These are phyloP conservation scores for Termitomyces sp. DNA, from an alignment of 768 basidiomycete species.

Conservation along the genomic window DNA sequence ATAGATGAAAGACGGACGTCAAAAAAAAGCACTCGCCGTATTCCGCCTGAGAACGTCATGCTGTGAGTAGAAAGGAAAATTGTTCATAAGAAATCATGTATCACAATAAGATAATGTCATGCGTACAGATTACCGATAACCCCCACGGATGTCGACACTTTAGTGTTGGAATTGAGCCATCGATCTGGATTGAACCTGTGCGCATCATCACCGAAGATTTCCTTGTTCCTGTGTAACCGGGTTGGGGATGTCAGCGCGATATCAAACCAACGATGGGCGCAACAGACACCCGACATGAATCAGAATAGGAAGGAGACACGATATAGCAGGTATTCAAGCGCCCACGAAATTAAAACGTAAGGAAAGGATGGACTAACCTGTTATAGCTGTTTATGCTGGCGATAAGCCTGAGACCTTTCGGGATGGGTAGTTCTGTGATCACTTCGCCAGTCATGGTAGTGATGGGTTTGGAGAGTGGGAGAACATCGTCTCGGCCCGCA, in stretches of 20 bases:
- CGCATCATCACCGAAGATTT: conserved; percentile 43
- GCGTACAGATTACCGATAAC: conserved; percentile 44
- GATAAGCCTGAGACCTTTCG: conserved; percentile 43
- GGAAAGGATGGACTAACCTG: conserved; percentile 25
- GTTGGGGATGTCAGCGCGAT: not conserved
- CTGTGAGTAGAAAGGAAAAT: conserved; percentile 7
- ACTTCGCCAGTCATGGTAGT: conserved; percentile 36
- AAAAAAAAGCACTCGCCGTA: conserved; percentile 18
- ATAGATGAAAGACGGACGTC: not conserved
- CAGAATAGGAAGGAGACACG: not conserved
- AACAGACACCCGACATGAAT: not conserved
- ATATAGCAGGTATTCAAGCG: not conserved
- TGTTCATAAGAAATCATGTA: conserved; percentile 1
- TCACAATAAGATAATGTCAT: not conserved
- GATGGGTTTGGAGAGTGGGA: conserved; percentile 53
- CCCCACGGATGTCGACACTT: conserved; percentile 36
- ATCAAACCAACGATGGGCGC: not conserved
- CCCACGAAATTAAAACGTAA: not conserved
- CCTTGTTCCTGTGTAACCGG: conserved; percentile 24
- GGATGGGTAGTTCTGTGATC: conserved; percentile 41
- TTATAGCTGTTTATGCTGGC: conserved; percentile 50
- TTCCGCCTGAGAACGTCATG: conserved; percentile 25
- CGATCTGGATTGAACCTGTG: conserved; percentile 41
- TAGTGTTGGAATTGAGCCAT: conserved; percentile 38
- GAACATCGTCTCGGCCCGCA: conserved; percentile 44